Base-by-base conservation (phyloP, 2,329 filamentous ascomycete species). In the Leptographium wingfieldii region DNA sequence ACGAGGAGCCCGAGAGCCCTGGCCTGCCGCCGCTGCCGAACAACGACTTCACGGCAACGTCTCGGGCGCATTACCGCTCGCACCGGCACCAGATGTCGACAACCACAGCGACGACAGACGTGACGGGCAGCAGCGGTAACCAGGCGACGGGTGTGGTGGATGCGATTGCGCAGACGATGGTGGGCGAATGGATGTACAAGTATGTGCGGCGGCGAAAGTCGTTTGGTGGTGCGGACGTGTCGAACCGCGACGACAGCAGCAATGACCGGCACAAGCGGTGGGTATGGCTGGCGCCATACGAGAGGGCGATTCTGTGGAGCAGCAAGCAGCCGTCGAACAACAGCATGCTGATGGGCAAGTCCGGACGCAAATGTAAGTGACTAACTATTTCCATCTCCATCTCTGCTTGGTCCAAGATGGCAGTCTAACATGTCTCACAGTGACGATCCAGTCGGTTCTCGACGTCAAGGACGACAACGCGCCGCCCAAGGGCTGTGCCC, bases 231-330 rank as follows among this genome's bases (percentile, higher is more conserved):
- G 75, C 81, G 3, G 88, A 92, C 53, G 79, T 76, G 29, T 83
- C 79, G 62, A 80, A 80, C 43, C 83, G 83, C 63, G 85, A 91
- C 68, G 83, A 88, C 63, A 86, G 79, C 63, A 85, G 88, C 72
- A 85, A 83, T 64, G 85, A 87, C 65, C 87, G 94, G 35, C 94
- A 99, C 71, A 96, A 92, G 75, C 82, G 94, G 71, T 99, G 94
- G 94, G 94, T 99, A 2, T 99, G 94, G 94, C 81, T 99, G 64
- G 94, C 92, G 22, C 94, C 94, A 3, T 97, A 99, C 69, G 94
- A 99, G 73, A 82, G 92, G 63, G 87, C 92, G 14, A 92, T 99
- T 62, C 89, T 99, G 72, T 99, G 94, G 94, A 96, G 92, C 73
- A 95, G 88, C 78, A 96, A 95, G 77, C 94, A 99, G 73, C 94